phyloP scores from a whole-genome alignment of 495 filamentous ascomycete species.

The Penicillium manginii region DNA sequence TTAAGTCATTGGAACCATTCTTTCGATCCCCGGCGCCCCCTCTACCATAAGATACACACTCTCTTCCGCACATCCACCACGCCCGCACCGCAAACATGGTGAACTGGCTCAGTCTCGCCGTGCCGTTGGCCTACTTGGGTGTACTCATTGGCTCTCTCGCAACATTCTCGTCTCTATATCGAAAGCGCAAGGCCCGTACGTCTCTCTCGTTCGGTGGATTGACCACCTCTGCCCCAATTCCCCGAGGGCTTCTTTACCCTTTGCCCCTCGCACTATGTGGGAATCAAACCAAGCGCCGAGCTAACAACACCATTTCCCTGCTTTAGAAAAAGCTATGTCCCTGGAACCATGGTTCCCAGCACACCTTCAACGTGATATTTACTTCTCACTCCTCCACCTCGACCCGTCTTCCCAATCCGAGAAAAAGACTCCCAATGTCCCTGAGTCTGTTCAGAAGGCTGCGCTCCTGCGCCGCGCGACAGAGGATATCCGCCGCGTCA shows the following conservation, averaged over 20 bases:
- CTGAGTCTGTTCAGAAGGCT: conserved; percentile 84
- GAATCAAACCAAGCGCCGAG: not conserved
- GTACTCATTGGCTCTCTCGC: conserved; percentile 85
- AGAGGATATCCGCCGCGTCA: conserved; percentile 89
- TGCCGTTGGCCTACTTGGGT: conserved; percentile 85
- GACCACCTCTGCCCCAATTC: not conserved
- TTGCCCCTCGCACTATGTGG: not conserved
- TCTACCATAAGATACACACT: conserved; percentile 7
- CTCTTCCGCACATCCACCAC: conserved; percentile 16
- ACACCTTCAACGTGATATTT: conserved; percentile 90
- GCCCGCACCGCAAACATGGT: conserved; percentile 39
- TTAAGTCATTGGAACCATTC: not conserved
- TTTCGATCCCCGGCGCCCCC: not conserved
- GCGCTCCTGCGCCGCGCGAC: conserved; percentile 87
- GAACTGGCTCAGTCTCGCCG: conserved; percentile 77
- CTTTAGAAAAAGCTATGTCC: conserved; percentile 70
- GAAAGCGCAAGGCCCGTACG: conserved; percentile 88
- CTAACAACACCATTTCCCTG: conserved; percentile 1
- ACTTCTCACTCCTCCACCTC: conserved; percentile 87
- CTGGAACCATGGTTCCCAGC: conserved; percentile 90
- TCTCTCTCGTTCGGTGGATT: conserved; percentile 13
- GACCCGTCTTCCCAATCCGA: conserved; percentile 65
- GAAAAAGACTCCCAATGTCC: conserved; percentile 73
- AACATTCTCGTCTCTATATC: conserved; percentile 90
- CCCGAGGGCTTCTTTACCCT: not conserved